phyloP scores from a whole-genome alignment of 1,139 yeast species.

The Pichia inconspicua region DNA sequence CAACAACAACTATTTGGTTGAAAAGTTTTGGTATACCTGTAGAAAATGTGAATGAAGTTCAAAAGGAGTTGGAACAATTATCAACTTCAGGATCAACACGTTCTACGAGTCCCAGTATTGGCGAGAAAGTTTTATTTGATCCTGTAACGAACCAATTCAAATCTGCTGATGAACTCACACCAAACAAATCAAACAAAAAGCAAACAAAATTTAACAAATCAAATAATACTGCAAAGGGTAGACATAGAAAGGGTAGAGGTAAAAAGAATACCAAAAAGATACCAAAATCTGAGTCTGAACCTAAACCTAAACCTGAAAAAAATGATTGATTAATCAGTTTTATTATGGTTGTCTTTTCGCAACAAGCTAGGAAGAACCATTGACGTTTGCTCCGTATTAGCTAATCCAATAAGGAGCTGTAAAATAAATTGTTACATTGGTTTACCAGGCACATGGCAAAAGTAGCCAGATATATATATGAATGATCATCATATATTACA shows the following conservation, averaged over 20 bases:
- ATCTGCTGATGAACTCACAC: conserved; percentile 7
- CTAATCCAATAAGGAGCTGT: too few relatives aligned
- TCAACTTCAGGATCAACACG: background rate
- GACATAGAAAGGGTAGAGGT: background rate
- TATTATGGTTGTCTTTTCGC: too few relatives aligned
- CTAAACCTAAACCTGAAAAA: background rate
- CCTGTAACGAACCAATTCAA: conserved; percentile 8
- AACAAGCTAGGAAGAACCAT: too few relatives aligned
- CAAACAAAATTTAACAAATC: background rate
- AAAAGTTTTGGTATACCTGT: conserved; percentile 45
- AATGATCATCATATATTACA: background rate
- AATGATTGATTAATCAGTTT: too few relatives aligned
- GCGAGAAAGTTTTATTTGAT: conserved; percentile 9
- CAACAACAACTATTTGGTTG: conserved; percentile 47
- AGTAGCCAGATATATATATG: too few relatives aligned
- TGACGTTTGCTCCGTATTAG: too few relatives aligned
- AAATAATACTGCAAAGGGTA: background rate
- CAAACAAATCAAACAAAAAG: conserved; percentile 23
- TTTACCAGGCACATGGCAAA: too few relatives aligned
- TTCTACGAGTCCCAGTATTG: background rate
- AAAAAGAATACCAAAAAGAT: background rate
- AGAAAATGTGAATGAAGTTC: conserved; percentile 47
- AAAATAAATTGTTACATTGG: too few relatives aligned
- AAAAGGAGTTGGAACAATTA: conserved; percentile 20
- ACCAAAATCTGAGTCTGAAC: background rate